Evolutionary conservation across 371 early-diverging fungal species (phyloP), one percentile per base, ranked within the genome.

Genomic region (Umbelopsis sp.): DNA sequence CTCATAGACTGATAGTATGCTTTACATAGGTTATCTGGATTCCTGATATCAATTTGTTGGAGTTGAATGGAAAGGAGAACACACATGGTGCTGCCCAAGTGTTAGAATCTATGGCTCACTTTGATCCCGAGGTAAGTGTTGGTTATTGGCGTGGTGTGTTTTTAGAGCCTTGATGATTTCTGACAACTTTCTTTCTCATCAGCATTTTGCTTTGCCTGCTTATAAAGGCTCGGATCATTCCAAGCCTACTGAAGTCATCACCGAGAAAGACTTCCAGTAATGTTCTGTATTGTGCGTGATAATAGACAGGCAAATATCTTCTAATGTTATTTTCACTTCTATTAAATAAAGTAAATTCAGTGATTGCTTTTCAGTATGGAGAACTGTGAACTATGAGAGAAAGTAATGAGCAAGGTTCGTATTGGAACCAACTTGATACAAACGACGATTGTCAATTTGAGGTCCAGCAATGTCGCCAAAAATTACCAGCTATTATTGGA

Each of bases 11-110:
- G 22, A 32, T 46, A 3, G 4, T 64, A 22, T 41, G 8, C 22
- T 67, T 16, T 63, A 38, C 20, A n/a, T 74, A 81, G 76, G 92
- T 90, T 16, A 74, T 93, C 37, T 94, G 94, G 94, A 86, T 94
- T 25, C 94, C 94, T 1, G 94, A 96, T 80, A 75, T 89, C 46
- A 72, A 81, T 20, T 66, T 84, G n/a, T 78, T 81, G 16, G 71
- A 72, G 4, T 68, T 80, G 22, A 45, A 71, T 29, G 75, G 71
- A 12, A 73, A 71, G 25, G 71, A 74, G 12, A 67, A 71, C 14
- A 71, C 74, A 41, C 80, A 84, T 64, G 75, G 77, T 29, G 87
- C 88, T 11, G 75, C 83, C 8, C 74, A 81, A 67, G 80, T 89
- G 1, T 46, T 93, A 12, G 73, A 73, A 18, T 85, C 90, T 10